A percentile compares a stretch with the other conserved stretches of the same genome.
These are phyloP conservation scores for Astrothelium macrocarpum DNA, from an alignment of 495 filamentous ascomycete species.

Conservation along the genomic window DNA sequence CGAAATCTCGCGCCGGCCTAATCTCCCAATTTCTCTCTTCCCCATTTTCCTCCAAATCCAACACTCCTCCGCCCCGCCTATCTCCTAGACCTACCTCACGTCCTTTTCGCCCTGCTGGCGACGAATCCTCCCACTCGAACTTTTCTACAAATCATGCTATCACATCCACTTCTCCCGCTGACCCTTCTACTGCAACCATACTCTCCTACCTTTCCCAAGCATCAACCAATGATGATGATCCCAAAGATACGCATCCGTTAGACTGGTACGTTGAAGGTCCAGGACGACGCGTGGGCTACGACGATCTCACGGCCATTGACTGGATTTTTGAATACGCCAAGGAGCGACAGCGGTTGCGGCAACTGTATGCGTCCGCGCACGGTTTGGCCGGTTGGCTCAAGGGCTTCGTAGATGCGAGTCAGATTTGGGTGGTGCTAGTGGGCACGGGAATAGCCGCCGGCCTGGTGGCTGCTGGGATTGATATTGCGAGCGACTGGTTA, in stretches of 20 bases:
- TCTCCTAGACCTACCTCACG: conserved; percentile 1
- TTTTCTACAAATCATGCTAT: background rate
- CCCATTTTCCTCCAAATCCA: conserved; percentile 19
- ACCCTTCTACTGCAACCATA: conserved; percentile 26
- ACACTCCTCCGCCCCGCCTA: conserved; percentile 20
- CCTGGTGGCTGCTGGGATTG: conserved; percentile 74
- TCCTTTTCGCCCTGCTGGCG: background rate
- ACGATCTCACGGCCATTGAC: conserved; percentile 95
- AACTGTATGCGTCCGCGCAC: conserved; percentile 58
- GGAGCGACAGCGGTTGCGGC: conserved; percentile 75
- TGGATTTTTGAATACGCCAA: conserved; percentile 99
- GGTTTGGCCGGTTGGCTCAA: conserved; percentile 64
- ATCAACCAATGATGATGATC: conserved; percentile 28
- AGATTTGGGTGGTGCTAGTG: conserved; percentile 85
- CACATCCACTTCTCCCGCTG: background rate
- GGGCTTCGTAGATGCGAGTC: conserved; percentile 68
- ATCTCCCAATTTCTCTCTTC: conserved; percentile 48
- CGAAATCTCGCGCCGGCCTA: conserved; percentile 51
- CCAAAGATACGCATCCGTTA: conserved; percentile 56
- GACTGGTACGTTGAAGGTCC: conserved; percentile 92
- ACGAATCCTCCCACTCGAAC: background rate
- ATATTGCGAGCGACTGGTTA: conserved; percentile 89
- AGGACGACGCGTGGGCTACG: conserved; percentile 85
- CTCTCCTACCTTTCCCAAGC: conserved; percentile 27
- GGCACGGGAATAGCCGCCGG: conserved; percentile 71